These are phyloP conservation scores for Scheffersomyces amazonensis DNA, from an alignment of 805 yeast genomes.

Conservation along the genomic window DNA sequence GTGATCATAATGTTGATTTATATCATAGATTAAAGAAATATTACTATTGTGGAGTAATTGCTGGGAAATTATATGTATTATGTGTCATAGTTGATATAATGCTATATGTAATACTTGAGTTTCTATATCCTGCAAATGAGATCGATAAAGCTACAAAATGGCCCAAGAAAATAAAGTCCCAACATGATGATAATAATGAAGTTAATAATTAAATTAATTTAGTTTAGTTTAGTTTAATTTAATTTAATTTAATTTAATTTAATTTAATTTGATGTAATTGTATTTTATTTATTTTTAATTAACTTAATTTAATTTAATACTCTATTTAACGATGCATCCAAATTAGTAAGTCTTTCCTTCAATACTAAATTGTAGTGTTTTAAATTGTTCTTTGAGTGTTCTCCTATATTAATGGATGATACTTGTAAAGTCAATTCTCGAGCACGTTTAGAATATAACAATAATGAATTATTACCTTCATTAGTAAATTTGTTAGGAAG, in stretches of 20 bases:
- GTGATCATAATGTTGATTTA: constrained; percentile 48
- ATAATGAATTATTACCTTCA: neutral
- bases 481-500: neutral
- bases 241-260: neutral
- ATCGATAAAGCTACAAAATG: constrained; percentile 82
- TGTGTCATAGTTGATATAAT: constrained; percentile 81
- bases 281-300: neutral
- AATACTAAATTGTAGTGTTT: constrained; percentile 10
- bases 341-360: constrained; percentile 12
- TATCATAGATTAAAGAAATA: constrained; percentile 59
- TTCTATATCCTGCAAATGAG: constrained; percentile 59
- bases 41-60: constrained; percentile 75
- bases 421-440: constrained; percentile 3
- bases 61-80: constrained; percentile 78
- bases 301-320: neutral
- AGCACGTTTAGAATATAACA: constrained; percentile 1
- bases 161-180: constrained; percentile 44
- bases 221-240: neutral
- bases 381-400: too few species aligned
- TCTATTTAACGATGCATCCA: neutral
- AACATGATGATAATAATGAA: constrained; percentile 2
- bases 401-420: too few species aligned
- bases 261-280: too few species aligned
- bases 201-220: neutral
- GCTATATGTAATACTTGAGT: constrained; percentile 60